phyloP scores from a whole-genome alignment of 805 yeast genomes.

The Brettanomyces custersianus region DNA sequence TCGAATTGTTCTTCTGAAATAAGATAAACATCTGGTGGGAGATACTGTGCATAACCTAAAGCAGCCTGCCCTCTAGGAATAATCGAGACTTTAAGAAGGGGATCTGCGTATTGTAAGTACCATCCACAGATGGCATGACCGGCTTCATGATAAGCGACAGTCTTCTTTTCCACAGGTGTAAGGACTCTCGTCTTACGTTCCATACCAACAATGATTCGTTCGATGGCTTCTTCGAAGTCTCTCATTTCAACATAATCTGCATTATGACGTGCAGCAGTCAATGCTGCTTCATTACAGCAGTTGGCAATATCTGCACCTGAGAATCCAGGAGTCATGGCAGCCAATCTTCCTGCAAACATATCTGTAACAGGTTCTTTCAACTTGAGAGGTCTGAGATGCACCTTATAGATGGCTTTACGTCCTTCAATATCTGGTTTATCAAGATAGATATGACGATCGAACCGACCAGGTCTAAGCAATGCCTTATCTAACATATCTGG shows the following conservation, averaged over 20 bases:
- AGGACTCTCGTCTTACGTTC: conserved; percentile 83
- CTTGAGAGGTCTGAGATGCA: conserved; percentile 69
- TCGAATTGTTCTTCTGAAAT: conserved; percentile 61
- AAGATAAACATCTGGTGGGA: conserved; percentile 87
- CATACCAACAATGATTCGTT: conserved; percentile 92
- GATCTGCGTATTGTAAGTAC: conserved; percentile 87
- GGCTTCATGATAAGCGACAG: conserved; percentile 97
- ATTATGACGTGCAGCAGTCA: conserved; percentile 86
- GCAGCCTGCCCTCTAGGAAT: conserved; percentile 97
- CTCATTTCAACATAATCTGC: conserved; percentile 58
- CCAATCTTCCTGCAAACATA: conserved; percentile 73
- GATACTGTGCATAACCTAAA: conserved; percentile 92
- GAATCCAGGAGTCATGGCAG: conserved; percentile 96
- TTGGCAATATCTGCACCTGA: conserved; percentile 98
- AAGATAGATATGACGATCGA: conserved; percentile 85
- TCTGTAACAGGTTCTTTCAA: conserved; percentile 39
- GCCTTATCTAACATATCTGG: conserved; percentile 92
- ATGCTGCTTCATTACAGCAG: conserved; percentile 94
- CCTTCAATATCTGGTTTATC: conserved; percentile 96
- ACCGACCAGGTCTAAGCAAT: conserved; percentile 92
- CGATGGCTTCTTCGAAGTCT: conserved; percentile 95
- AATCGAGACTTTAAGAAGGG: conserved; percentile 88
- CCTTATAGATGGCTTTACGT: conserved; percentile 83
- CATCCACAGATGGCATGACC: conserved; percentile 99
- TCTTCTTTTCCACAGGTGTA: conserved; percentile 75